phyloP scores from a whole-genome alignment of 2,329 filamentous ascomycete species.

The Torrubiellomyces zombiae region DNA sequence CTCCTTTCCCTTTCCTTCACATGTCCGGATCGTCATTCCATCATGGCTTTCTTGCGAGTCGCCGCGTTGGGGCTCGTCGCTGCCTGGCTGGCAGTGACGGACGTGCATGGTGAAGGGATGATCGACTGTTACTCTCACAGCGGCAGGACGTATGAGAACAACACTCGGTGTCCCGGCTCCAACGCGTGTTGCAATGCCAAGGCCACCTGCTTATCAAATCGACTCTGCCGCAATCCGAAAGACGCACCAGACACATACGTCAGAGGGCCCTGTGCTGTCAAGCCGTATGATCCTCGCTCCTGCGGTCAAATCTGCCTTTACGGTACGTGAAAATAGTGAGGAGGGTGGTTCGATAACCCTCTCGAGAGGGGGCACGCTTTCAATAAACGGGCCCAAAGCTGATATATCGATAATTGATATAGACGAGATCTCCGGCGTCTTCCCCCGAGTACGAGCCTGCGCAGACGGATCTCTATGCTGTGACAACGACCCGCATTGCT shows the following conservation, averaged over 20 bases:
- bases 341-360: too few relatives aligned
- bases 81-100: background rate
- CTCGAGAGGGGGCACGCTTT: too few relatives aligned
- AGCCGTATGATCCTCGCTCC: background rate
- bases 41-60: background rate
- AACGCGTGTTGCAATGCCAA: constrained; percentile 1
- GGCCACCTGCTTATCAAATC: constrained; percentile 1
- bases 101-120: background rate
- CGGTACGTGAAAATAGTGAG: background rate
- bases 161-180: constrained; percentile 2
- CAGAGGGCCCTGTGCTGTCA: constrained; percentile 1
- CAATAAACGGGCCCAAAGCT: background rate
- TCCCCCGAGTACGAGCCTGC: constrained; percentile 1
- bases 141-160: background rate
- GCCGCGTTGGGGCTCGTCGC: background rate
- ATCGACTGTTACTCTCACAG: constrained; percentile 1
- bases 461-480: constrained; percentile 2
- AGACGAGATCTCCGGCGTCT: background rate
- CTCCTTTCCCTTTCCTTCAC: too few relatives aligned
- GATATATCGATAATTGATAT: background rate
- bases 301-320: constrained; percentile 2
- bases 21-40: too few relatives aligned
- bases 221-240: background rate
- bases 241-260: background rate
- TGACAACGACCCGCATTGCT: background rate